Percentiles rank a stretch among this genome's conserved stretches.
phyloP scores from a whole-genome alignment of 1,284 basidiomycete genomes.

The Stereum hirsutum region DNA sequence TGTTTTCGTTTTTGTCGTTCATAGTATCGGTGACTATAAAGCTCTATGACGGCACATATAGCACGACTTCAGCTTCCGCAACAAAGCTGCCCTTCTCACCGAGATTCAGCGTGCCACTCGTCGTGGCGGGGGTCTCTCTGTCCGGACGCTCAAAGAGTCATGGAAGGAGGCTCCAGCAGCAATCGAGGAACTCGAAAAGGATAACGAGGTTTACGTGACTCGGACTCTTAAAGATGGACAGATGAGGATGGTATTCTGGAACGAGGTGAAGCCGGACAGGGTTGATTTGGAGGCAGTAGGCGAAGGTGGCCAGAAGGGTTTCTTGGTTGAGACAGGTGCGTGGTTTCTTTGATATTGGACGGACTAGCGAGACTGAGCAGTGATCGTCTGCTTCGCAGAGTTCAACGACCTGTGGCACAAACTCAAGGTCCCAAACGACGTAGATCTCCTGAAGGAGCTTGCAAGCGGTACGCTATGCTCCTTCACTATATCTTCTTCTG shows the following conservation, averaged over 20 bases:
- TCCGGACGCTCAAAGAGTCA: slow-evolving; percentile 78
- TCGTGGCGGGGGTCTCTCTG: slow-evolving; percentile 76
- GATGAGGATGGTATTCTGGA: slow-evolving; percentile 86
- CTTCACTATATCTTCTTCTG: slow-evolving; percentile 7
- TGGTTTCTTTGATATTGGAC: neutral
- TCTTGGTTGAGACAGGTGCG: slow-evolving; percentile 70
- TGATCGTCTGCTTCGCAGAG: slow-evolving; percentile 44
- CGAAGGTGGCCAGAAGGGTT: slow-evolving; percentile 9
- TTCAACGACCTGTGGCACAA: slow-evolving; percentile 83
- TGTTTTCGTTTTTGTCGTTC: slow-evolving; percentile 10
- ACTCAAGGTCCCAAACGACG: slow-evolving; percentile 77
- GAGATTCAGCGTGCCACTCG: slow-evolving; percentile 76
- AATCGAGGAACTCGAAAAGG: slow-evolving; percentile 80
- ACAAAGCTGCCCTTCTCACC: slow-evolving; percentile 71
- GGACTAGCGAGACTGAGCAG: neutral
- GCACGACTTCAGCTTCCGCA: slow-evolving; percentile 84
- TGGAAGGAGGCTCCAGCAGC: slow-evolving; percentile 81
- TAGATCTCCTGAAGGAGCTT: slow-evolving; percentile 70
- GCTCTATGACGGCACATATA: slow-evolving; percentile 19
- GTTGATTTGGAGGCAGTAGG: slow-evolving; percentile 5
- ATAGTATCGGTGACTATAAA: neutral
- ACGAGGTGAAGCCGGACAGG: slow-evolving; percentile 75
- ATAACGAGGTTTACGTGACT: slow-evolving; percentile 82
- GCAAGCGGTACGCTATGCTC: slow-evolving; percentile 42
- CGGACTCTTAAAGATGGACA: slow-evolving; percentile 79